Conservation (phyloP, 768 basidiomycete genomes). For the Kondoa subrosea region DNA sequence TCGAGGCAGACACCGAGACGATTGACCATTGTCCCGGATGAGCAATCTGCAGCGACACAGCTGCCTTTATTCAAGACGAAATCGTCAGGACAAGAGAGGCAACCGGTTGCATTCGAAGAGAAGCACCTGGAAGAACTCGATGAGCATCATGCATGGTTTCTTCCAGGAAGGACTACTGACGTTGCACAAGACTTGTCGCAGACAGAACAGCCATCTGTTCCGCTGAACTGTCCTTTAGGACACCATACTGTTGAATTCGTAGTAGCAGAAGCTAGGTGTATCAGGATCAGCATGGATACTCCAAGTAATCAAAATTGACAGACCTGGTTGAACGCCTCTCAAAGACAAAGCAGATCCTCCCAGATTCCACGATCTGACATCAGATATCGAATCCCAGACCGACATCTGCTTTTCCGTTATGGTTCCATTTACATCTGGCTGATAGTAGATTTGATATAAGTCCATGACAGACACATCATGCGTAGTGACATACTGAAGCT, state of each 20-base stretch:
- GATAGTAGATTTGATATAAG: too few species aligned
- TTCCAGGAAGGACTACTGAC: not conserved
- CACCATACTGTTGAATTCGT: not conserved
- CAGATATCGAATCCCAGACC: not conserved
- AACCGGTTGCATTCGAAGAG: not conserved
- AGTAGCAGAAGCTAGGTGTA: not conserved
- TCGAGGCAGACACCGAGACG: not conserved
- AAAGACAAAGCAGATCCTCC: not conserved
- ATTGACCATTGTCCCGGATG: not conserved
- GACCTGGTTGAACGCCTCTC: not conserved
- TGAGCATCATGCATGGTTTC: not conserved
- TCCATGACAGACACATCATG: too few species aligned
- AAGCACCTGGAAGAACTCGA: slow-evolving; percentile 3
- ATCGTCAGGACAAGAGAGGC: slow-evolving; percentile 2
- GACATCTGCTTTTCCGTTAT: not conserved
- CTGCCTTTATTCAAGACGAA: not conserved
- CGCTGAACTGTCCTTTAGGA: not conserved
- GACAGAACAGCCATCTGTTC: not conserved
- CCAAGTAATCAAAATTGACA: not conserved
- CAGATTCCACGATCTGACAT: not conserved
- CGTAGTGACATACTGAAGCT: too few species aligned
- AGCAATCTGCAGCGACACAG: not conserved
- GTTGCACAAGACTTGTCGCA: not conserved
- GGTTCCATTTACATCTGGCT: not conserved
- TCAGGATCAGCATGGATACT: not conserved